phyloP scores from a whole-genome alignment of 2,329 filamentous ascomycete genomes.

The Pyrenophora seminiperda region DNA sequence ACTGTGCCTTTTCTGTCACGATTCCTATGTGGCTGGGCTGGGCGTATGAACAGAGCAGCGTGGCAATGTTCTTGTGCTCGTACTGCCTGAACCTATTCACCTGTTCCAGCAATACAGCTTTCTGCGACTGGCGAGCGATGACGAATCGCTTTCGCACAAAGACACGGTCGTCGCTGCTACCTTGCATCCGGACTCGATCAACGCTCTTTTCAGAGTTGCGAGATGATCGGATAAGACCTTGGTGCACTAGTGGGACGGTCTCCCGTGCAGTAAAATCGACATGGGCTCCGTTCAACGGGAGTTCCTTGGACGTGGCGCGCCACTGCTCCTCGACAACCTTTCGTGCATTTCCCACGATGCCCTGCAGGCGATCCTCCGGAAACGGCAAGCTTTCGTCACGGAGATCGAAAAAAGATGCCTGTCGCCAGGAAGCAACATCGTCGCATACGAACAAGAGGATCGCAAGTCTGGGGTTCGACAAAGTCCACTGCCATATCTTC shows the following conservation, averaged over 20 bases:
- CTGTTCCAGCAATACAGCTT: constrained; percentile 43
- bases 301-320: constrained; percentile 48
- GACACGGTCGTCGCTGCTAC: constrained; percentile 41
- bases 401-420: constrained; percentile 47
- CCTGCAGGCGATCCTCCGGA: constrained; percentile 44
- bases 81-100: constrained; percentile 46
- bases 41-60: constrained; percentile 46
- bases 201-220: constrained; percentile 45
- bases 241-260: constrained; percentile 44
- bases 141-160: constrained; percentile 47
- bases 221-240: constrained; percentile 38
- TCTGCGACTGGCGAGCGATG: constrained; percentile 43
- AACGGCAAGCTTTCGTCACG: constrained; percentile 48
- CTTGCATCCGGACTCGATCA: constrained; percentile 44
- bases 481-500: constrained; percentile 49
- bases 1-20: constrained; percentile 41
- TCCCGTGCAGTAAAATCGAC: constrained; percentile 46
- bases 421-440: constrained; percentile 47
- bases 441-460: constrained; percentile 48
- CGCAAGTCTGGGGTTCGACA: constrained; percentile 47
- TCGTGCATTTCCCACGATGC: constrained; percentile 47
- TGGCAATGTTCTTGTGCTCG: constrained; percentile 48
- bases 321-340: constrained; percentile 49
- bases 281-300: constrained; percentile 45
- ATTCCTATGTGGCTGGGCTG: constrained; percentile 47